Base-by-base conservation (phyloP, 192 early-diverging fungal species). In the Umbelopsis vinacea region DNA sequence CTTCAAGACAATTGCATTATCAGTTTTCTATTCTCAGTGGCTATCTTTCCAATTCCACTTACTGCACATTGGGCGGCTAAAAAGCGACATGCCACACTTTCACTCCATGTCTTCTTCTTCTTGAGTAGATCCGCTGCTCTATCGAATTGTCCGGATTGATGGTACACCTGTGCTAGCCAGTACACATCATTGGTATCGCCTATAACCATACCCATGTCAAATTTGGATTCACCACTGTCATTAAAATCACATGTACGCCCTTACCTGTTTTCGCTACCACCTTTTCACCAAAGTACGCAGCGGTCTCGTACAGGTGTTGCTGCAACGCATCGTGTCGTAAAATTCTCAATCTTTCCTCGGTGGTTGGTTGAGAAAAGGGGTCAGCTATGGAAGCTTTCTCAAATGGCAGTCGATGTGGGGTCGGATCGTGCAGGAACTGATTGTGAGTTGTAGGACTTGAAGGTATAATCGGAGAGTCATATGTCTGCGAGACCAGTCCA, bases 241-340 rank as follows among this genome's bases (percentile, higher is more conserved):
- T 5, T 15, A 11, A 1, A 29, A 33, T 21, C 14, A 17, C 9
- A 47, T 67, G 26, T 17, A 3, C 1, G 6, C 23, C 37, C 45
- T 75, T 84, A 90, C 89, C 84, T 48, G 89, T 86, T 22, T 89
- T 76, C 21, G 75, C 79, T 54, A 89, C 57, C 24, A 92, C 73
- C 47, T 92, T 90, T 68, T 92, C 89, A 4, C 89, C 90, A 86
- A 88, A 90, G 70, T 82, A 92, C 10, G 79, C 86, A 11, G 89
- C 89, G 17, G 88, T 82, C n/a, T 70, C 76, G 54, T 76, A 83
- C 47, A 89, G 66, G 47, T 87, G 77, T 21, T 81, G 77, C 47
- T 82, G 75, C 29, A 85, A 71, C 9, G 89, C 88, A 70, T 88
- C 86, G 11, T 81, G 74, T 7, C 89, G 74, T 75, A 86, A 82